phyloP scores from a whole-genome alignment of 2,329 filamentous ascomycete species.

The Calonectria hawksworthii region DNA sequence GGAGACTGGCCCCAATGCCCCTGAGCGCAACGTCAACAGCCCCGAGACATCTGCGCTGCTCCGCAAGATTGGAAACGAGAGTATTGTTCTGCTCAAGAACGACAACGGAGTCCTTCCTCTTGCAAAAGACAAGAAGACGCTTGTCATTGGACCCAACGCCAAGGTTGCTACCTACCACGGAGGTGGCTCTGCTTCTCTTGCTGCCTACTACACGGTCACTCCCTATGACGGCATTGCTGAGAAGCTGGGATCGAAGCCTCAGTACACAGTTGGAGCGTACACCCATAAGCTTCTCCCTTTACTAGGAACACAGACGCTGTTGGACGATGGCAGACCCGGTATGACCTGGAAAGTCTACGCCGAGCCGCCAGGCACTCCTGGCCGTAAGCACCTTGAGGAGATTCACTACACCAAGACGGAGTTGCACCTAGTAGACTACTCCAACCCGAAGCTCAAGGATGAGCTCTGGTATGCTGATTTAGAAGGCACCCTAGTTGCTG shows the following conservation, averaged over 20 bases:
- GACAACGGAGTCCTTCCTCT: slow-evolving; percentile 74
- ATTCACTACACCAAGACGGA: slow-evolving; percentile 64
- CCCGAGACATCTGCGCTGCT: slow-evolving; percentile 74
- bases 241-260: slow-evolving; percentile 59
- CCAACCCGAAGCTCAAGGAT: slow-evolving; percentile 64
- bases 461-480: slow-evolving; percentile 72
- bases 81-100: slow-evolving; percentile 82
- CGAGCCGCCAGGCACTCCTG: slow-evolving; percentile 63
- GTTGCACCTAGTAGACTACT: slow-evolving; percentile 64
- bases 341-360: slow-evolving; percentile 75
- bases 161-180: slow-evolving; percentile 71
- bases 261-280: slow-evolving; percentile 73
- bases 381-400: slow-evolving; percentile 66
- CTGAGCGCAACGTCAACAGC: slow-evolving; percentile 69
- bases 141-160: slow-evolving; percentile 71
- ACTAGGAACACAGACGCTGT: slow-evolving; percentile 66
- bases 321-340: slow-evolving; percentile 66
- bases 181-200: slow-evolving; percentile 74
- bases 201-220: slow-evolving; percentile 77
- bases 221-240: slow-evolving; percentile 78
- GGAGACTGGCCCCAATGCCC: slow-evolving; percentile 68
- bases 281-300: slow-evolving; percentile 75
- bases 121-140: slow-evolving; percentile 71
- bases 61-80: slow-evolving; percentile 75
- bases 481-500: slow-evolving; percentile 71